Conservation (phyloP, 164 flowering plant genomes). For the Macadamia tetraphylla region DNA sequence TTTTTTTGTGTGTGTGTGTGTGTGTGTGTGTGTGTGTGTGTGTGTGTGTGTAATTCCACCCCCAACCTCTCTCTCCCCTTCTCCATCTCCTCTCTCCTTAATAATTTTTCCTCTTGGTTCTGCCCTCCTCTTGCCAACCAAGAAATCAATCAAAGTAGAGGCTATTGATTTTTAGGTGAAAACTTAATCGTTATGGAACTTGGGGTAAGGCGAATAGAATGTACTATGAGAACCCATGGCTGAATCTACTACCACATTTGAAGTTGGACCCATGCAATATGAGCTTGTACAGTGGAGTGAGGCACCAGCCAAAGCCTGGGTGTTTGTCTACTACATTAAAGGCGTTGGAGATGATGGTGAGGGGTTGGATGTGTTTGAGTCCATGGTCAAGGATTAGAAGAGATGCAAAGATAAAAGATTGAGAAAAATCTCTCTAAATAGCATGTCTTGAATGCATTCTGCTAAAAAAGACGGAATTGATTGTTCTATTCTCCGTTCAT, state of each 20-base stretch:
- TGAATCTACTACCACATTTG: constrained; percentile 75
- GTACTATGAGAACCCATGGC: constrained; percentile 86
- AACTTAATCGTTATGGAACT: constrained; percentile 87
- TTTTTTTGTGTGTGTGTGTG: too few species aligned
- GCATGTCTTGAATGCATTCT: not conserved
- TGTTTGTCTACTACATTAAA: constrained; percentile 76
- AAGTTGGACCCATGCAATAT: constrained; percentile 47
- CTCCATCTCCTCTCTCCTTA: too few species aligned
- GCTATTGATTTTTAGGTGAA: constrained; percentile 50
- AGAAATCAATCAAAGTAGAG: constrained; percentile 36
- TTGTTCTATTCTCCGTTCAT: too few species aligned
- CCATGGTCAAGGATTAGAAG: constrained; percentile 81
- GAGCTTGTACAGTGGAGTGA: constrained; percentile 76
- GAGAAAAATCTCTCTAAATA: constrained; percentile 21
- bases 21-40: too few species aligned
- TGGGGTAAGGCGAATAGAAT: constrained; percentile 81
- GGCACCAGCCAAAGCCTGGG: constrained; percentile 68
- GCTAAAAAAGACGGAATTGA: not conserved
- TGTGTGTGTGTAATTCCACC: too few species aligned
- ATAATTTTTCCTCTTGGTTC: constrained; percentile 77
- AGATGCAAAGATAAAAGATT: constrained; percentile 62
- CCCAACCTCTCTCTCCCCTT: too few species aligned
- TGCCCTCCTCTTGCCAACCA: constrained; percentile 61
- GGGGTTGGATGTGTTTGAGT: constrained; percentile 68
- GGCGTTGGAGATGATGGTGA: constrained; percentile 50